Evolutionary conservation across 2,329 filamentous ascomycete genomes (phyloP).

Genomic region (Trichoderma atrobrunneum): DNA sequence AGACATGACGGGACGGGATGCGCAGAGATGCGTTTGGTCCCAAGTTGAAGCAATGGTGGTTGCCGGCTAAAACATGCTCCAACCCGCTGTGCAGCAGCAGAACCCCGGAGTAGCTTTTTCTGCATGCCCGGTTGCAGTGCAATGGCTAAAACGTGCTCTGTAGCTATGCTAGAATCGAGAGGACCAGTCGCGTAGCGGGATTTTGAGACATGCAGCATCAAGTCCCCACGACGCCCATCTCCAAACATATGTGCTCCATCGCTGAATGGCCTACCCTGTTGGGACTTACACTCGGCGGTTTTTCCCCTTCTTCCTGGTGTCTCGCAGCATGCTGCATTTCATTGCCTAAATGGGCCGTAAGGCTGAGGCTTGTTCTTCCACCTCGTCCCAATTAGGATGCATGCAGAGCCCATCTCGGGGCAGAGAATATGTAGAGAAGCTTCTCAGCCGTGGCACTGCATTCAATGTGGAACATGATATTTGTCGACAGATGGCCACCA

Average conservation of each 20-base stretch:
- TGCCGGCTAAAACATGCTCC: slow-evolving; percentile 1
- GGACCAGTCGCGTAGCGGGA: background rate
- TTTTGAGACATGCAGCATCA: background rate
- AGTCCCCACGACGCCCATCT: background rate
- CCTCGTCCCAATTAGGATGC: background rate
- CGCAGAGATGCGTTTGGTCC: slow-evolving; percentile 7
- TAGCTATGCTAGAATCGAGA: background rate
- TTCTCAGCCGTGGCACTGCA: background rate
- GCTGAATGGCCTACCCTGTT: background rate
- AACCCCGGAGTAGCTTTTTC: background rate
- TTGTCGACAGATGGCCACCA: background rate
- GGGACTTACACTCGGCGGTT: background rate
- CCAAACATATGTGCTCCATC: background rate
- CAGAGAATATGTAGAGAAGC: background rate
- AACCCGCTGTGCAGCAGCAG: background rate
- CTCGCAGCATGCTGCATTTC: background rate
- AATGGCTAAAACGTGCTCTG: background rate
- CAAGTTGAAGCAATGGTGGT: slow-evolving; percentile 1
- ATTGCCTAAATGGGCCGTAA: slow-evolving; percentile 7
- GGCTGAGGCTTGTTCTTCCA: background rate
- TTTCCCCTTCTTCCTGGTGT: background rate
- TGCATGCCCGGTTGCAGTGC: background rate
- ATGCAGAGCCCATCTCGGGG: background rate
- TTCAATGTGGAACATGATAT: background rate
- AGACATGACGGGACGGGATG: slow-evolving; percentile 1